Percentiles rank a stretch among this genome's conserved stretches.
Evolutionary conservation across 2,329 filamentous ascomycete genomes (phyloP).

Genomic region (Diplodia scrobiculata): DNA sequence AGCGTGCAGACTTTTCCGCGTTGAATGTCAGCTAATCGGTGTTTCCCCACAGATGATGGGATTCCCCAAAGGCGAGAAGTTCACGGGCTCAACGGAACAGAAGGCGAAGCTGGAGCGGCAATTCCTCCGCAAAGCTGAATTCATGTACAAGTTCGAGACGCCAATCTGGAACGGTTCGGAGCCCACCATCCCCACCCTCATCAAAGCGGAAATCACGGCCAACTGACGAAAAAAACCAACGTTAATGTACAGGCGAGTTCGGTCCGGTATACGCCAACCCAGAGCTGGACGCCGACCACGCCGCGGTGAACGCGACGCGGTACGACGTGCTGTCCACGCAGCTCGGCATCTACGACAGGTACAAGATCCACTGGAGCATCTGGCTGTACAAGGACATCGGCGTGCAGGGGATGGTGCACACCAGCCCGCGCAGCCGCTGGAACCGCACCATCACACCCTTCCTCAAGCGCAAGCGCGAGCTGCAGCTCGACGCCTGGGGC

Average conservation of each 20-base stretch:
- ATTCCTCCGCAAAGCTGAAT: slow-evolving; percentile 54
- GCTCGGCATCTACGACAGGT: slow-evolving; percentile 56
- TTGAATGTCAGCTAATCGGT: not conserved
- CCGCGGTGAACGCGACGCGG: slow-evolving; percentile 47
- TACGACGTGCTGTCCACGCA: slow-evolving; percentile 51
- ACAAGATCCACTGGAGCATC: slow-evolving; percentile 60
- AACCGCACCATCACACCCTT: slow-evolving; percentile 57
- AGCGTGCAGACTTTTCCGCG: no score
- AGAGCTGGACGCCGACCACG: slow-evolving; percentile 44
- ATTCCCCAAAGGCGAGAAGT: slow-evolving; percentile 51
- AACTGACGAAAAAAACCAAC: slow-evolving; percentile 52
- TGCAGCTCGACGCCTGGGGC: slow-evolving; percentile 61
- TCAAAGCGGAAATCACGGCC: slow-evolving; percentile 44
- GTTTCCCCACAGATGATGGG: slow-evolving; percentile 46
- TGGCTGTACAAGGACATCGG: slow-evolving; percentile 44
- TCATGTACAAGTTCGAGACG: slow-evolving; percentile 48
- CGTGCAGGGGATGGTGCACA: slow-evolving; percentile 39
- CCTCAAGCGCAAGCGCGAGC: slow-evolving; percentile 57
- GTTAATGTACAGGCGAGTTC: slow-evolving; percentile 46
- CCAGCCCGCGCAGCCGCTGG: slow-evolving; percentile 38
- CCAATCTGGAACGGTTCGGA: slow-evolving; percentile 51
- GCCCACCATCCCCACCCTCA: no score
- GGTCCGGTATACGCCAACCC: slow-evolving; percentile 54
- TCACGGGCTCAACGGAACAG: slow-evolving; percentile 49
- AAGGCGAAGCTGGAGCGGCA: slow-evolving; percentile 48